Conservation (phyloP, 1,284 basidiomycete species). For the Mycosarcoma mackinlayi region DNA sequence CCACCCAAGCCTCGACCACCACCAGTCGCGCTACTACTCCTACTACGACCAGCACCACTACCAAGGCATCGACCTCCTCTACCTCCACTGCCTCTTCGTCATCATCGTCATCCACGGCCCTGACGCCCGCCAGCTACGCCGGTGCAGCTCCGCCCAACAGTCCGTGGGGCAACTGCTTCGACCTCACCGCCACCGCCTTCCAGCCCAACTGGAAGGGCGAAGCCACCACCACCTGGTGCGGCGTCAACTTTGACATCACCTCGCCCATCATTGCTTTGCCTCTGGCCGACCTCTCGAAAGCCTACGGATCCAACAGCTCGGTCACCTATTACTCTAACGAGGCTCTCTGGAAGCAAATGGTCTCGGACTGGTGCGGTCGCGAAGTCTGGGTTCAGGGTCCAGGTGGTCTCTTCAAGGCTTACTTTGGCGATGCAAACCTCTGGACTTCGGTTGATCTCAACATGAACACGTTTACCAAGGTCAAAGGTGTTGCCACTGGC, state of each 20-base stretch:
- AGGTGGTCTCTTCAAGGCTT: conserved; percentile 42
- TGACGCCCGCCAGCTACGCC: conserved; percentile 13
- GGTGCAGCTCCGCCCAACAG: conserved; percentile 42
- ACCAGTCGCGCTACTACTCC: background rate
- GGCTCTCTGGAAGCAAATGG: conserved; percentile 34
- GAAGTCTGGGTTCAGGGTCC: conserved; percentile 39
- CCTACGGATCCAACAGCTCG: conserved; percentile 23
- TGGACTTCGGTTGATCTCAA: conserved; percentile 49
- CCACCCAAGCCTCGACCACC: background rate
- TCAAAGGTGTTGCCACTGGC: conserved; percentile 29
- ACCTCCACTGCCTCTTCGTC: conserved; percentile 12
- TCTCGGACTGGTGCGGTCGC: conserved; percentile 45
- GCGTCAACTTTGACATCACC: conserved; percentile 42
- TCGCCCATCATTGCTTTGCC: conserved; percentile 45
- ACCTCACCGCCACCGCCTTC: conserved; percentile 43
- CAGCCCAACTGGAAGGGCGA: conserved; percentile 53
- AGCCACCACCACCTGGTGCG: conserved; percentile 51
- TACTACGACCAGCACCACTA: background rate
- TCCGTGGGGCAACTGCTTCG: conserved; percentile 49
- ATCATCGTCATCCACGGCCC: conserved; percentile 8
- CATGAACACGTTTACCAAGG: conserved; percentile 45
- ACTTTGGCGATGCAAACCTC: conserved; percentile 46
- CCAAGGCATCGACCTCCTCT: background rate
- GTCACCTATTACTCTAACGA: conserved; percentile 49
- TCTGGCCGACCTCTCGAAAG: conserved; percentile 38